Evolutionary conservation across 78 protist species (phyloP).

Genomic region (Pirum gemmata): DNA sequence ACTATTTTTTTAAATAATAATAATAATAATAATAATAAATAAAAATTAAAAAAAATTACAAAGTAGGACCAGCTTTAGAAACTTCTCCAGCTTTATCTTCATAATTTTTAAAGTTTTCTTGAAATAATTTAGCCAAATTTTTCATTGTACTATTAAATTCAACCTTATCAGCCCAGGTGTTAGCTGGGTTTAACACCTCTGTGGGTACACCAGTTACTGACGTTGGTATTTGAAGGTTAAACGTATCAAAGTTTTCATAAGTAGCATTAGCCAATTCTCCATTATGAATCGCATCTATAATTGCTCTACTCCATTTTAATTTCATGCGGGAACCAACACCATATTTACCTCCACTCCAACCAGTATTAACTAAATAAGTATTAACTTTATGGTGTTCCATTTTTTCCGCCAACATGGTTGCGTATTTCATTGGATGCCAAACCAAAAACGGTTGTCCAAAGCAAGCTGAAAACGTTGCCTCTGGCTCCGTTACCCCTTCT

Average conservation of each 20-base stretch:
- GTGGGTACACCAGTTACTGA: conserved; percentile 65
- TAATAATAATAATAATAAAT: no score
- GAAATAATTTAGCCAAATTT: conserved; percentile 69
- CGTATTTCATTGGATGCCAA: conserved; percentile 87
- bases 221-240: conserved; percentile 71
- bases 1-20: no score
- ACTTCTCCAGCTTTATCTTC: conserved; percentile 46
- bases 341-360: conserved; percentile 66
- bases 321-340: conserved; percentile 74
- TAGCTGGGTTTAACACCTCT: conserved; percentile 71
- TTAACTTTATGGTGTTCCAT: conserved; percentile 59
- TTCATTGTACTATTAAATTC: conserved; percentile 43
- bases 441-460: conserved; percentile 88
- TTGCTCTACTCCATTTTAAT: conserved; percentile 74
- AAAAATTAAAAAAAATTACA: no score
- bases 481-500: conserved; percentile 83
- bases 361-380: conserved; percentile 87
- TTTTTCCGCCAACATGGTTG: conserved; percentile 76
- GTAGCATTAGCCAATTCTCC: conserved; percentile 64
- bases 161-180: conserved; percentile 74
- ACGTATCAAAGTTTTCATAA: conserved; percentile 49
- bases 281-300: conserved; percentile 80
- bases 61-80: not conserved
- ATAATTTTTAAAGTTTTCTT: conserved; percentile 64
- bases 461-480: conserved; percentile 86